A percentile compares a stretch with the other conserved stretches of the same genome.
Evolutionary conservation across 2,329 filamentous ascomycete species (phyloP).

Genomic region (Venturia aucupariae): DNA sequence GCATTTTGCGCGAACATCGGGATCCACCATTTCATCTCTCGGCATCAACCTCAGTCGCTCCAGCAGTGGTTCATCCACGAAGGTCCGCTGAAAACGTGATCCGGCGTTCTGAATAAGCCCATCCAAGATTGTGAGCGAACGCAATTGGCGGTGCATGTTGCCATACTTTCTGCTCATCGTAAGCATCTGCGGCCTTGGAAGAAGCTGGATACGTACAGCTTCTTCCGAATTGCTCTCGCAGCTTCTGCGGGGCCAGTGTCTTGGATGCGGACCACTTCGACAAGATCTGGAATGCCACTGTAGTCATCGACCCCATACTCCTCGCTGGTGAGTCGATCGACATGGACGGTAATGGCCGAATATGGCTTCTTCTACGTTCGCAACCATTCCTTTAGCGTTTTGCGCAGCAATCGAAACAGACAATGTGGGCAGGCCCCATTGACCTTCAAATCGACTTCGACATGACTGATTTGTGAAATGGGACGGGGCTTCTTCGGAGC

Average conservation of each 20-base stretch:
- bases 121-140: constrained; percentile 81
- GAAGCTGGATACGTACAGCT: constrained; percentile 50
- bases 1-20: constrained; percentile 80
- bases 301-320: constrained; percentile 84
- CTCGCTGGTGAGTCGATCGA: constrained; percentile 86
- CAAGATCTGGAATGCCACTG: constrained; percentile 83
- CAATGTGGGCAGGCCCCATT: constrained; percentile 2
- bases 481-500: background rate
- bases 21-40: constrained; percentile 74
- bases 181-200: background rate
- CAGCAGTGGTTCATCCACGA: constrained; percentile 83
- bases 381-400: constrained; percentile 12
- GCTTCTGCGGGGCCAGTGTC: constrained; percentile 78
- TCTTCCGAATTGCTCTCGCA: constrained; percentile 87
- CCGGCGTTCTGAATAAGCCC: constrained; percentile 93
- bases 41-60: constrained; percentile 84
- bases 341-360: constrained; percentile 83
- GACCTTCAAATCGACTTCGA: background rate
- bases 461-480: background rate
- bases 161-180: constrained; percentile 66
- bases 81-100: constrained; percentile 72
- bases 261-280: constrained; percentile 89
- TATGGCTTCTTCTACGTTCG: constrained; percentile 63
- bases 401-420: constrained; percentile 7
- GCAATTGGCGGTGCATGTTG: constrained; percentile 81